Conservation (phyloP, 2,329 filamentous ascomycete genomes). For the Coniochaeta prunicola region DNA sequence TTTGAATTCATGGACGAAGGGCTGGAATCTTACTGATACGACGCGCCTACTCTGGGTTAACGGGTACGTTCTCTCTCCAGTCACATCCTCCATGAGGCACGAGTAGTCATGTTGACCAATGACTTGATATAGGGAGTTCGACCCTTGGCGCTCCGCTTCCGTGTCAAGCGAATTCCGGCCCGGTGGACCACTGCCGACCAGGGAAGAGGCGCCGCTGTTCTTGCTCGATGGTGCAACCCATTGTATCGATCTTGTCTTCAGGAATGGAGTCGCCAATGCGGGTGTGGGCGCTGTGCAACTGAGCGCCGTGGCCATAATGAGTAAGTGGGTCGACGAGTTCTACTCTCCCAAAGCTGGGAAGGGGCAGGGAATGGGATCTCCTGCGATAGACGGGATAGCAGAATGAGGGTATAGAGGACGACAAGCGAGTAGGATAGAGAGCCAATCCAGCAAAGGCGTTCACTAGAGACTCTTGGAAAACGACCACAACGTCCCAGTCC, state of each 20-base stretch:
- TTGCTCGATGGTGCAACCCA: constrained; percentile 48
- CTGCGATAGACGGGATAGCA: background rate
- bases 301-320: constrained; percentile 39
- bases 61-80: constrained; percentile 24
- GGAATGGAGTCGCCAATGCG: constrained; percentile 37
- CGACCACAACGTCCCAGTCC: too few relatives aligned
- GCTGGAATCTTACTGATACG: constrained; percentile 45
- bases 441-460: background rate
- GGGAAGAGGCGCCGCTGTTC: constrained; percentile 37
- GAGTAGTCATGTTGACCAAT: background rate
- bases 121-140: constrained; percentile 33
- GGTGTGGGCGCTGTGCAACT: constrained; percentile 37
- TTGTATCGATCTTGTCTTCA: constrained; percentile 43
- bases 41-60: constrained; percentile 51
- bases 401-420: background rate
- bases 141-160: constrained; percentile 51
- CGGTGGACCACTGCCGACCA: constrained; percentile 43
- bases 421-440: background rate
- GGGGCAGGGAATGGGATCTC: too few relatives aligned
- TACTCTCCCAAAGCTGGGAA: constrained; percentile 14
- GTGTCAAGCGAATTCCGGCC: constrained; percentile 46
- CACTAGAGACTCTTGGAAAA: too few relatives aligned
- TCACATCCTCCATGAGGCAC: background rate
- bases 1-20: constrained; percentile 46
- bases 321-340: constrained; percentile 46